These are phyloP conservation scores for Sutorius australiensis DNA, from an alignment of 768 basidiomycete genomes.

Conservation along the genomic window DNA sequence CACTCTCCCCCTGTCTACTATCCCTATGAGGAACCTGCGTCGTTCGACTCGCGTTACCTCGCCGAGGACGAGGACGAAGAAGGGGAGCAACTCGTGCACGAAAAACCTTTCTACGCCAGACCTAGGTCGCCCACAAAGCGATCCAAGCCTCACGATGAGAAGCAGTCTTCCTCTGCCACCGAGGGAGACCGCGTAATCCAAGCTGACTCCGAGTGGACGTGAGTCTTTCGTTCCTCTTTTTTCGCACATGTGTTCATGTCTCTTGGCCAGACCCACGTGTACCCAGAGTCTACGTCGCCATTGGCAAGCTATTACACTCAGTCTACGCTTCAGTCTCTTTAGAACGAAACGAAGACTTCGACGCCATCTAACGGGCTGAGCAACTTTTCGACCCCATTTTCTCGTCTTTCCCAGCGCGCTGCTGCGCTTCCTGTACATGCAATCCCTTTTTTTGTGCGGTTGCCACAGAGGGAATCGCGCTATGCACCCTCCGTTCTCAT, in stretches of 20 bases:
- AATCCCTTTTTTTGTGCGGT: constrained; percentile 20
- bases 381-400: not conserved
- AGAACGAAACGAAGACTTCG: constrained; percentile 41
- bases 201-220: constrained; percentile 32
- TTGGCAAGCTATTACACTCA: constrained; percentile 58
- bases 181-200: constrained; percentile 10
- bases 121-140: constrained; percentile 21
- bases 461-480: constrained; percentile 24
- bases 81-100: constrained; percentile 15
- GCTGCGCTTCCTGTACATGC: constrained; percentile 22
- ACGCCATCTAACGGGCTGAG: constrained; percentile 29
- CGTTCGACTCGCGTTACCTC: constrained; percentile 26
- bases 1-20: constrained; percentile 22
- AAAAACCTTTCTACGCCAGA: constrained; percentile 17
- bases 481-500: constrained; percentile 16
- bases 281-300: constrained; percentile 48
- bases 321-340: constrained; percentile 57
- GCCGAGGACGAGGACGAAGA: constrained; percentile 29
- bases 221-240: constrained; percentile 12
- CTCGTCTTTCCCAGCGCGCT: constrained; percentile 10
- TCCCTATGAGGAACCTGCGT: constrained; percentile 29
- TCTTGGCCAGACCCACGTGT: constrained; percentile 50
- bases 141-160: constrained; percentile 19
- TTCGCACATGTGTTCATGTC: not conserved
- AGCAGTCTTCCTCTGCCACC: not conserved